These are phyloP conservation scores for Penicillium waksmanii DNA, from an alignment of 495 filamentous ascomycete species.

Conservation along the genomic window DNA sequence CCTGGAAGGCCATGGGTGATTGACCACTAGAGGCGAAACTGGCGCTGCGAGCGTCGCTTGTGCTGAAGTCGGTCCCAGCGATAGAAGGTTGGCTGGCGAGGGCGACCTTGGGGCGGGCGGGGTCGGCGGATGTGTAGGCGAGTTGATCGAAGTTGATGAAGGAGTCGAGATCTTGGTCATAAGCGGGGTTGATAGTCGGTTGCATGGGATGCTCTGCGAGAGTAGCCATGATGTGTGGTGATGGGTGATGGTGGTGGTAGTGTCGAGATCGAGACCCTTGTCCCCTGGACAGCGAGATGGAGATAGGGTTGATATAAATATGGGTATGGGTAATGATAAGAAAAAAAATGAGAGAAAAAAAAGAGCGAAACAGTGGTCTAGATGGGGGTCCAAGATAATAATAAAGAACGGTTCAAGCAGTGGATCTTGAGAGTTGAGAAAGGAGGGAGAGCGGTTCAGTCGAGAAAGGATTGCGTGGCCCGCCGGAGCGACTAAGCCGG, in stretches of 20 bases:
- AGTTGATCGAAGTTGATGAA: slow-evolving; percentile 57
- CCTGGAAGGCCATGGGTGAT: slow-evolving; percentile 64
- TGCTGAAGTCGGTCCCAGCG: slow-evolving; percentile 41
- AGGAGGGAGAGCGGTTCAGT: not conserved
- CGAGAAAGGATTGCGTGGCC: slow-evolving; percentile 44
- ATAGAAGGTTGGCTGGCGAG: slow-evolving; percentile 43
- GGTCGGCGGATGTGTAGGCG: slow-evolving; percentile 46
- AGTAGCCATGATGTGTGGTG: slow-evolving; percentile 42
- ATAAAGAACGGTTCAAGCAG: slow-evolving; percentile 2
- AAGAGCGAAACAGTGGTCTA: slow-evolving; percentile 8
- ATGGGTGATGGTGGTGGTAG: not conserved
- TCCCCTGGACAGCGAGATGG: slow-evolving; percentile 1
- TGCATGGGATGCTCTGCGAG: slow-evolving; percentile 45
- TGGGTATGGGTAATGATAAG: slow-evolving; percentile 1
- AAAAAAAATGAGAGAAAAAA: not conserved
- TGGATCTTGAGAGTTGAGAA: slow-evolving; percentile 14
- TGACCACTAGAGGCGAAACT: slow-evolving; percentile 47
- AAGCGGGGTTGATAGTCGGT: slow-evolving; percentile 31
- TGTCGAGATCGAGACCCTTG: not conserved
- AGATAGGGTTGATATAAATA: slow-evolving; percentile 4
- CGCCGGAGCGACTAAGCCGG: slow-evolving; percentile 40
- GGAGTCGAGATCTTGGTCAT: slow-evolving; percentile 53
- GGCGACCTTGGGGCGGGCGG: slow-evolving; percentile 43
- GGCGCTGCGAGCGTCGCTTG: slow-evolving; percentile 43
- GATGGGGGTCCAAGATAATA: not conserved